A percentile compares a stretch with the other conserved stretches of the same genome.
These are phyloP conservation scores for Suillus placidus DNA, from an alignment of 768 basidiomycete species.

Conservation along the genomic window DNA sequence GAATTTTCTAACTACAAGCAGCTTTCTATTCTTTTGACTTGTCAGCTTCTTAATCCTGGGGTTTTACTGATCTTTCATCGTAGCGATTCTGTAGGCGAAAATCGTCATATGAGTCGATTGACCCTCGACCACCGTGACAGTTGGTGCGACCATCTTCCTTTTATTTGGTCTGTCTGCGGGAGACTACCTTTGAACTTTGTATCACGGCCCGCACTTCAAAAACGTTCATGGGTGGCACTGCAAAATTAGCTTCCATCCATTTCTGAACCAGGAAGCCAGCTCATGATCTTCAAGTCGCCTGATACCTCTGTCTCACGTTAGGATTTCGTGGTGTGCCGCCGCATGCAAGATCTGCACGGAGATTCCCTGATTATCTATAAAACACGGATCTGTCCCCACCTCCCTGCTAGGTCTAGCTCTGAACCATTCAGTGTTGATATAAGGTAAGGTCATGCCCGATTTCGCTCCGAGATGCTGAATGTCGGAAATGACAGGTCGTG, in stretches of 20 bases:
- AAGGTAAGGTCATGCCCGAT: not conserved
- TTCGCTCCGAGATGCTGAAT: not conserved
- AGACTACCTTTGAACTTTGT: not conserved
- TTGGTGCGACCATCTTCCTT: not conserved
- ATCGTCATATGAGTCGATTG: not conserved
- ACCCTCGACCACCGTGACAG: not conserved
- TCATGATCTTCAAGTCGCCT: not conserved
- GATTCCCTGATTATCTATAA: slow-evolving; percentile 1
- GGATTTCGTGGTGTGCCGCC: not conserved
- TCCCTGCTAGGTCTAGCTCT: not conserved
- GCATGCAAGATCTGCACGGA: slow-evolving; percentile 1
- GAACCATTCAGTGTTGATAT: not conserved
- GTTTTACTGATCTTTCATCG: not conserved
- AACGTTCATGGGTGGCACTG: not conserved
- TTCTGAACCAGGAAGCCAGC: not conserved
- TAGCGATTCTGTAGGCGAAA: not conserved
- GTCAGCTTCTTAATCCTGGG: not conserved
- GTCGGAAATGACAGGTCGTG: not conserved
- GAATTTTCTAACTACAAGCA: not conserved
- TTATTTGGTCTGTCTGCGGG: not conserved
- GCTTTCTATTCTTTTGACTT: not conserved
- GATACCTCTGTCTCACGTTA: not conserved
- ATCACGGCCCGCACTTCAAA: not conserved
- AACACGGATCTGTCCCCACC: not conserved
- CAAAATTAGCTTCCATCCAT: not conserved